Base-by-base conservation (phyloP, 495 filamentous ascomycete genomes). In the Rostrohypoxylon terebratum region DNA sequence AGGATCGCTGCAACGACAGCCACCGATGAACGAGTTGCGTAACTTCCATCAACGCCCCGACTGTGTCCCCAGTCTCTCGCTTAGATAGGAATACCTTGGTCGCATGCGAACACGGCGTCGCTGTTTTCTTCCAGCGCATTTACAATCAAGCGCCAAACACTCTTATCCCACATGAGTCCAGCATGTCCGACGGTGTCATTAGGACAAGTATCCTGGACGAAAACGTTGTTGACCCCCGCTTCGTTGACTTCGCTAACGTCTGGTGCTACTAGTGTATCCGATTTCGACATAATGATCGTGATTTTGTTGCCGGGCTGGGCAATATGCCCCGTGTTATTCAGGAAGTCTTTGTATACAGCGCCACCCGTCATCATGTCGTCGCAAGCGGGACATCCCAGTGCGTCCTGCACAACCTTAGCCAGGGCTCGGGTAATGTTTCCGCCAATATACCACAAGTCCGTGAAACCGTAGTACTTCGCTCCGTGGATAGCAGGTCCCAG, bases 61-160 rank as follows among this genome's bases (percentile, higher is more conserved):
- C 28, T 28, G 28, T 28, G 3, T 28, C 28, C 0, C 6, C 28
- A 20, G n/a, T 45, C 18, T 20, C 16, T 7, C 2, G 18, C n/a
- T 64, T 58, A 77, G 31, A 77, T 44, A 8, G n/a, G 10, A 4
- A 79, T 59, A 10, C 73, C 77, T 57, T 69, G 47, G 18, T 77
- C 72, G 48, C 77, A 79, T 13, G 59, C 51, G 3, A 71, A 76
- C 0, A 73, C 68, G 0, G 59, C 47, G 23, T 79, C 73, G 14
- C 72, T 60, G 11, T 69, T 76, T 58, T 77, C 79, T 42, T 84
- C 81, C 45, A 88, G 63, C 40, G 83, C 86, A 66, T 87, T 87
- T 57, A 83, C 76, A 18, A 88, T 81, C 75, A 88, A 66, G 34
- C 86, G 81, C 85, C 85, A 87, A 1, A 88, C 83, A 73, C 85